phyloP scores from a whole-genome alignment of 768 basidiomycete genomes.

The Boletus subcaerulescens region DNA sequence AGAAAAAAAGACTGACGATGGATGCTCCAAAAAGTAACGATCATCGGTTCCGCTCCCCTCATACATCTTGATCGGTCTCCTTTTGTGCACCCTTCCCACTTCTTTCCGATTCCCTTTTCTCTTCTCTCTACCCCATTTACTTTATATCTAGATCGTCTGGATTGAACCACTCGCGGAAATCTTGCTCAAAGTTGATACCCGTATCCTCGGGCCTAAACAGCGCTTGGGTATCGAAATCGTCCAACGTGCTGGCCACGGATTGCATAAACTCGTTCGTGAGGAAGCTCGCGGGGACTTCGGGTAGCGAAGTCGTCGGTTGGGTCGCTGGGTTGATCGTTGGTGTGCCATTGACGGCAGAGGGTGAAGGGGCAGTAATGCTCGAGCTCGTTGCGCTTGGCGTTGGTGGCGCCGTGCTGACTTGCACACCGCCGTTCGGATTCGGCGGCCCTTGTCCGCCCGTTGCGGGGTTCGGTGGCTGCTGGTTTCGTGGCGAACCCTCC shows the following conservation, averaged over 20 bases:
- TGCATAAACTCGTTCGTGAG: constrained; percentile 44
- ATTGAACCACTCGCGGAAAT: constrained; percentile 77
- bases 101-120: not conserved
- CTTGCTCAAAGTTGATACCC: constrained; percentile 62
- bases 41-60: constrained; percentile 2
- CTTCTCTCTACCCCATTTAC: constrained; percentile 1
- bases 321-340: constrained; percentile 28
- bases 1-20: constrained; percentile 8
- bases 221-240: constrained; percentile 34
- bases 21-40: constrained; percentile 7
- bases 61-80: constrained; percentile 4
- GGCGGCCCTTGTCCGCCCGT: constrained; percentile 23
- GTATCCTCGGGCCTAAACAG: constrained; percentile 47
- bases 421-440: constrained; percentile 13
- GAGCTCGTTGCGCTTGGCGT: constrained; percentile 35
- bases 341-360: constrained; percentile 34
- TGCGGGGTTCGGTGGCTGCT: constrained; percentile 28
- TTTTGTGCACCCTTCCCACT: not conserved
- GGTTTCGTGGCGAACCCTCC: constrained; percentile 46
- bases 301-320: constrained; percentile 22
- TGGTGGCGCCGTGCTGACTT: constrained; percentile 35
- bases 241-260: constrained; percentile 39
- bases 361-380: constrained; percentile 38
- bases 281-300: constrained; percentile 26
- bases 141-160: constrained; percentile 41